A percentile compares a stretch with the other conserved stretches of the same genome.
Evolutionary conservation across 371 early-diverging fungal genomes (phyloP).

Genomic region (Mucor plumbeus): DNA sequence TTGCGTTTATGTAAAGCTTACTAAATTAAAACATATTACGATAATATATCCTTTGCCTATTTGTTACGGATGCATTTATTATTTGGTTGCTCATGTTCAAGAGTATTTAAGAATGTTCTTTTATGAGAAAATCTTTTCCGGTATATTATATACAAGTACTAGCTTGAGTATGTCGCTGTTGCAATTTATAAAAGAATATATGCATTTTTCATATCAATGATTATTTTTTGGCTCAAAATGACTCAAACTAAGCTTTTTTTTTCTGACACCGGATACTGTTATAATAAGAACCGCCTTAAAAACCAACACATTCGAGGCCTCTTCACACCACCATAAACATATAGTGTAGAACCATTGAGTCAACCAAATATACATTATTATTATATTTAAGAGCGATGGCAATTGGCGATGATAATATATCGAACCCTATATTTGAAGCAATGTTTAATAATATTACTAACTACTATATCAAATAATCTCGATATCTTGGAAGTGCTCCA

Average conservation of each 20-base stretch:
- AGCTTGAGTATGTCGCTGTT: too few species aligned
- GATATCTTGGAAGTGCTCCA: not conserved
- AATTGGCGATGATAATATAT: not conserved
- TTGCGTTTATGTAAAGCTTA: too few species aligned
- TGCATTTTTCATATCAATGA: not conserved
- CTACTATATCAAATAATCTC: not conserved
- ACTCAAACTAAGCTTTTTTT: not conserved
- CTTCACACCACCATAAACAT: not conserved
- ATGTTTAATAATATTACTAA: conserved; percentile 11
- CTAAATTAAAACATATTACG: too few species aligned
- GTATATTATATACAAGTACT: too few species aligned
- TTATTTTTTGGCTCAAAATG: not conserved
- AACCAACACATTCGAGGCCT: not conserved
- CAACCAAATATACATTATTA: not conserved
- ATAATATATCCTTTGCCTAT: too few species aligned
- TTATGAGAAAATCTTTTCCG: too few species aligned
- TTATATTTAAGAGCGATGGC: not conserved
- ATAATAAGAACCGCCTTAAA: not conserved
- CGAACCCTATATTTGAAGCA: not conserved
- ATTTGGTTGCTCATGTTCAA: too few species aligned
- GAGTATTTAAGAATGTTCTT: too few species aligned
- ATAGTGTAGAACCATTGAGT: not conserved
- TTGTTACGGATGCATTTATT: too few species aligned
- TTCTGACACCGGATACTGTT: not conserved
- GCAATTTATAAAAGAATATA: too few species aligned